Base-by-base conservation (phyloP, 2,329 filamentous ascomycete genomes). In the Calonectria ilicicola region DNA sequence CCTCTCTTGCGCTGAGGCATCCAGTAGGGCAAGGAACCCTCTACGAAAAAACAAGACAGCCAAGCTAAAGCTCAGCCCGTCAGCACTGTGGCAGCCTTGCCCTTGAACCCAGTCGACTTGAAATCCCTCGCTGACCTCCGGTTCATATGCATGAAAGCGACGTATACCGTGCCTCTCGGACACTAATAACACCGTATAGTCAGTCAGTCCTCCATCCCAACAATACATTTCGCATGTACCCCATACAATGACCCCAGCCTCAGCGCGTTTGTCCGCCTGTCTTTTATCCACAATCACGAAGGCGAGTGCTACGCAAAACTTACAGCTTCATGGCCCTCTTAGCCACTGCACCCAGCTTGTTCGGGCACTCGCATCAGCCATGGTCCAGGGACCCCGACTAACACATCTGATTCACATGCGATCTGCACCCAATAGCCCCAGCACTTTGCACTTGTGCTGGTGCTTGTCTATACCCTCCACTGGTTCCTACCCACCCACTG, bases 401-500 rank as follows among this genome's bases (percentile, higher is more conserved):
- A 47, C 44, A 70, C 60, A 64, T 67, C 38, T 65, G 65, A 72
- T 72, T 72, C 58, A 65, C 65, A 72, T 68, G 65, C 65, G 65
- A 67, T 63, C 65, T 58, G 27, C 47, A 49, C n/a, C 38, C 42
- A 58, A 46, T 46, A 17, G 32, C 27, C 53, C 63, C 63, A 38
- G 62, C 32, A 27, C 51, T 38, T 60, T 51, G 26, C 53, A 51
- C 47, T 65, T 21, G 27, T 56, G 67, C 67, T 40, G 49, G 38
- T 58, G 66, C 58, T 67, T 47, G 64, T 63, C 27, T 40, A 65
- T 67, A 29, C 40, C 65, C 38, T 72, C 69, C 58, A 49, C 58
- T 23, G 42, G 65, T 72, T 67, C 69, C 56, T 49, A 70, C 67
- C 58, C 53, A 46, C 32, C 46, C 58, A 47, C 65, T 72, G 65